These are phyloP conservation scores for Raphanus hybrid DNA, from an alignment of 441 rosid genomes.

Conservation along the genomic window DNA sequence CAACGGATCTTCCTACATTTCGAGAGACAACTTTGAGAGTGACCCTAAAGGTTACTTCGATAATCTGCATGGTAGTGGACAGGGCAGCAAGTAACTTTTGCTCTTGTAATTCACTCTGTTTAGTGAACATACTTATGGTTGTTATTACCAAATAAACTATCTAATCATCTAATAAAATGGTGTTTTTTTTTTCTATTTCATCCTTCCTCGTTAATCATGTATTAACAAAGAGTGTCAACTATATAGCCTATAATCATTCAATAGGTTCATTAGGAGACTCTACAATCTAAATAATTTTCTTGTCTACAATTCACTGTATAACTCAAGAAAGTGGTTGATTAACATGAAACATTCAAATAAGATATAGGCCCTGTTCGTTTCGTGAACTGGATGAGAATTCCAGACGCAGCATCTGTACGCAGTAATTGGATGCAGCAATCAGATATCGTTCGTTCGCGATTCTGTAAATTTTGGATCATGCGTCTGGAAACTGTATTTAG, in stretches of 20 bases:
- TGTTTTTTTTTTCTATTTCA: background rate
- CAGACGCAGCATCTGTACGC: too few species aligned
- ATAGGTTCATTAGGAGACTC: background rate
- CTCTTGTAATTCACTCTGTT: background rate
- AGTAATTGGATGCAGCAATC: too few species aligned
- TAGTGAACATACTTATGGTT: background rate
- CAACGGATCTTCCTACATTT: constrained; percentile 32
- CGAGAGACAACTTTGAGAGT: constrained; percentile 37
- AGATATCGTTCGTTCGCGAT: too few species aligned
- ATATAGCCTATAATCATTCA: background rate
- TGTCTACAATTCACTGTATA: background rate
- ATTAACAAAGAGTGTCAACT: background rate
- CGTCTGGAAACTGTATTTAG: too few species aligned
- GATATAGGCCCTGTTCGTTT: too few species aligned
- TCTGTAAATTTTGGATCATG: too few species aligned
- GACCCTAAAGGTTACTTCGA: constrained; percentile 38
- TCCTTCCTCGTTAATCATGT: background rate
- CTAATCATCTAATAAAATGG: constrained; percentile 19
- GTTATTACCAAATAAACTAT: background rate
- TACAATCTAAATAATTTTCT: background rate
- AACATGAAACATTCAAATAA: background rate
- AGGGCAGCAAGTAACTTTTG: constrained; percentile 21
- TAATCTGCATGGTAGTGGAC: constrained; percentile 37
- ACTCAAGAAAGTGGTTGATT: background rate
- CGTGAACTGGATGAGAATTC: too few species aligned